Evolutionary conservation across 345 rosid species (phyloP).

Genomic region (Reutealis trisperma): DNA sequence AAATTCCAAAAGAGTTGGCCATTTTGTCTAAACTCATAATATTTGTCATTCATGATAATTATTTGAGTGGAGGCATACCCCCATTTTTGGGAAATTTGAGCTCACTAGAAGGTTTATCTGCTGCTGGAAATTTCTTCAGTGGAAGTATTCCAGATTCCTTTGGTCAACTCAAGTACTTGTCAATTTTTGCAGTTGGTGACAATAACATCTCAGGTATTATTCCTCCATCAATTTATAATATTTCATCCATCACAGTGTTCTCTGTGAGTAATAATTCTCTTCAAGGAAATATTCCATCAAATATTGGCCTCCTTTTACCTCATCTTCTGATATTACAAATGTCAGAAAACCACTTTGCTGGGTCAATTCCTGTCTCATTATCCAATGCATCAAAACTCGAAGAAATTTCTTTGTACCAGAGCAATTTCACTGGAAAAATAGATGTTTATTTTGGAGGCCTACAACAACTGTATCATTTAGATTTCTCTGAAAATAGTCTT

Average conservation of each 20-base stretch:
- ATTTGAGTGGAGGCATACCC: constrained; percentile 23
- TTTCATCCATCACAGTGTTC: not conserved
- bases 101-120: not conserved
- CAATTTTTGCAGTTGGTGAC: not conserved
- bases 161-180: not conserved
- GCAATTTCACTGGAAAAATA: constrained; percentile 2
- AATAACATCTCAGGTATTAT: not conserved
- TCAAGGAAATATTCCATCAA: constrained; percentile 1
- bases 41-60: not conserved
- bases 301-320: constrained; percentile 5
- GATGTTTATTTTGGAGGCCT: not conserved
- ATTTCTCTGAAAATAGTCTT: not conserved
- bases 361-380: not conserved
- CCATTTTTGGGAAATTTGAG: constrained; percentile 6
- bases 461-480: not conserved
- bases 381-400: constrained; percentile 5
- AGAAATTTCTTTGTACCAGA: not conserved
- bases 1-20: constrained; percentile 12
- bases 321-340: not conserved
- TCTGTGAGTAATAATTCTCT: not conserved
- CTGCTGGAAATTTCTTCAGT: not conserved
- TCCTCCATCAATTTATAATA: not conserved
- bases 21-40: not conserved
- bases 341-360: not conserved
- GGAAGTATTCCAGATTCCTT: not conserved